Base-by-base conservation (phyloP, 2,329 filamentous ascomycete genomes). In the Exophiala calicioides region DNA sequence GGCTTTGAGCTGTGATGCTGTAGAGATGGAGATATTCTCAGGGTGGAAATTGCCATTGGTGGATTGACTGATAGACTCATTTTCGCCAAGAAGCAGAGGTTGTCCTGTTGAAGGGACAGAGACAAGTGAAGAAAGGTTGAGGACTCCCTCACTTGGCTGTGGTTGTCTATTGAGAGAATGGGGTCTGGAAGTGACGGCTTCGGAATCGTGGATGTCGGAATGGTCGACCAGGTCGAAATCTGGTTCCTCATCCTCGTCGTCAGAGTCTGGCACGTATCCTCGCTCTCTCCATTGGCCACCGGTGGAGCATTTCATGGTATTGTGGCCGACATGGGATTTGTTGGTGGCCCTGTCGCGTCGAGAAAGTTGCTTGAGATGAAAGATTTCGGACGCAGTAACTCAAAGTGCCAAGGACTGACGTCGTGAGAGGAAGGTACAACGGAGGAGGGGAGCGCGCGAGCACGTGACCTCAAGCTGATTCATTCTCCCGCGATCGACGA, bases 191-290 rank as follows among this genome's bases (percentile, higher is more conserved):
- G n/a, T 9, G 13, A 10, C 38, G 13, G 19, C n/a, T 8, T 46
- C 24, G 30, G 13, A 24, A n/a, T 16, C 35, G 7, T 18, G 30
- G 19, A 24, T 27, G 19, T 31, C 33, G 37, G 7, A 44, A 32
- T 33, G 21, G 30, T 27, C 52, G 27, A 47, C 55, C 6, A 53
- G 57, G 46, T 68, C 61, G 35, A 60, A 67, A 20, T 70, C 68
- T 34, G 68, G 62, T 37, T 66, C 66, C 36, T 68, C 69, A 36
- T 71, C 70, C 15, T 71, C 73, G 31, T 76, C 73, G 33, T 77
- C 74, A 32, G 74, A 76, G 60, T 76, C 74, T 51, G 71, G 71
- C 52, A 77, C 74, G 67, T 69, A 77, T 42, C 74, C 73, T 64
- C 69, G 68, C 61, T 70, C 65, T 61, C 69, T 69, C 74, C 74